These are phyloP conservation scores for Deuterostichococcus epilithicus DNA, from an alignment of 139 green algal species.

Conservation along the genomic window DNA sequence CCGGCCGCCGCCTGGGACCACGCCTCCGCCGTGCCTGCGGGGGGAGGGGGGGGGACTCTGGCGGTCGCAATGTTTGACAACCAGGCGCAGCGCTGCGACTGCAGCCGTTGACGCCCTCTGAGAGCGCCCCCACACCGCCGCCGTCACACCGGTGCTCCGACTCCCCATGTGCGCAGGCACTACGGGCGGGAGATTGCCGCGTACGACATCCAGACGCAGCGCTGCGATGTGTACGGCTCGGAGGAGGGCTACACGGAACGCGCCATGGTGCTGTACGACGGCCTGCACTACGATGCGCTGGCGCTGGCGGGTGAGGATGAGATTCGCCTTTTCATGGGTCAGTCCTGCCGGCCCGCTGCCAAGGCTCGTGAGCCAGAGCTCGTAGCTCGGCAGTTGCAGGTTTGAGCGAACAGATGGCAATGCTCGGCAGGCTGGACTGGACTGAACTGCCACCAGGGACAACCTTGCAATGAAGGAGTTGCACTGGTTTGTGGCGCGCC, in stretches of 20 bases:
- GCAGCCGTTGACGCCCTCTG: not conserved
- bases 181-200: slow-evolving; percentile 83
- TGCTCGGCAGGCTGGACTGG: too few species aligned
- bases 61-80: slow-evolving; percentile 95
- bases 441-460: too few species aligned
- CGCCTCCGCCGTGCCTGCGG: too few species aligned
- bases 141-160: too few species aligned
- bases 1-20: too few species aligned
- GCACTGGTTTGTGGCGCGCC: too few species aligned
- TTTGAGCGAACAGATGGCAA: too few species aligned
- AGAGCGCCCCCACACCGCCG: too few species aligned
- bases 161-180: slow-evolving; percentile 37
- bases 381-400: too few species aligned
- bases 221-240: slow-evolving; percentile 82
- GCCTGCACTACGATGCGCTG: slow-evolving; percentile 80
- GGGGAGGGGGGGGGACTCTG: too few species aligned
- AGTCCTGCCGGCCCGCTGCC: not conserved
- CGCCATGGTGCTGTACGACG: slow-evolving; percentile 67
- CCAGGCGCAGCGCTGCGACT: slow-evolving; percentile 58
- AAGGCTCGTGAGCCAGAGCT: not conserved
- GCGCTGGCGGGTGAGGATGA: slow-evolving; percentile 30
- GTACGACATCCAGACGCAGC: slow-evolving; percentile 85
- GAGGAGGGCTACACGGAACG: slow-evolving; percentile 44
- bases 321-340: not conserved
- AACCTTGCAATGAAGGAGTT: too few species aligned